These are phyloP conservation scores for Annulohypoxylon maeteangense DNA, from an alignment of 495 filamentous ascomycete species.

Conservation along the genomic window DNA sequence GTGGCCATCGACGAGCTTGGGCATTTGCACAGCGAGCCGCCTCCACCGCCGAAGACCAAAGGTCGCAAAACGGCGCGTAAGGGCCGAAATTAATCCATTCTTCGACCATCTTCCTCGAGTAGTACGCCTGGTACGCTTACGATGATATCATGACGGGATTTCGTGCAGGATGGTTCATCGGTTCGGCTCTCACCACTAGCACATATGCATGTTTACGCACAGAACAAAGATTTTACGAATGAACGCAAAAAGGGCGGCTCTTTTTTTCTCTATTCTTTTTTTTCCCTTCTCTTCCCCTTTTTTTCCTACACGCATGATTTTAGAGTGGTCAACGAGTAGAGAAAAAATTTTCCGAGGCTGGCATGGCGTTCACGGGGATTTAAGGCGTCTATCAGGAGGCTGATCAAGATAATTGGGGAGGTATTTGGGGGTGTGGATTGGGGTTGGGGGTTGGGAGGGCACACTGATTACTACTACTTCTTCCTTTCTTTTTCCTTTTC, in stretches of 20 bases:
- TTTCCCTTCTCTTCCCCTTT: not conserved
- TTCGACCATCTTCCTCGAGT: not conserved
- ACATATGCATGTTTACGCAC: conserved; percentile 14
- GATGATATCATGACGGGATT: not conserved
- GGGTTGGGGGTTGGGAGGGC: not conserved
- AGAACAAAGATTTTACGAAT: conserved; percentile 14
- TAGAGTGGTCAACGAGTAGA: conserved; percentile 25
- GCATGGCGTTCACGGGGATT: conserved; percentile 18
- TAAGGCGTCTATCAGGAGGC: not conserved
- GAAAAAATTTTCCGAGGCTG: conserved; percentile 23
- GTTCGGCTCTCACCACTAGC: not conserved
- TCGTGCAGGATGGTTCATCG: not conserved
- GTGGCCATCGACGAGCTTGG: conserved; percentile 80
- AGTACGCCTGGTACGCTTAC: not conserved
- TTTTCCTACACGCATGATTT: not conserved
- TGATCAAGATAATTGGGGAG: not conserved
- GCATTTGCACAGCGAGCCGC: conserved; percentile 83
- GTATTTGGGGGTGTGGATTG: too few species aligned
- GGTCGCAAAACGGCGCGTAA: conserved; percentile 41
- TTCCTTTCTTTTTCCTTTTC: too few species aligned
- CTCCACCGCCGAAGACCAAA: conserved; percentile 63
- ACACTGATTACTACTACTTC: not conserved
- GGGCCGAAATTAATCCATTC: conserved; percentile 14
- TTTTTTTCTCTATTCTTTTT: not conserved
- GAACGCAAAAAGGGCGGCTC: conserved; percentile 6